A percentile compares a stretch with the other conserved stretches of the same genome.
Evolutionary conservation across 805 yeast genomes (phyloP).

Genomic region (Starmerella tilneyi): DNA sequence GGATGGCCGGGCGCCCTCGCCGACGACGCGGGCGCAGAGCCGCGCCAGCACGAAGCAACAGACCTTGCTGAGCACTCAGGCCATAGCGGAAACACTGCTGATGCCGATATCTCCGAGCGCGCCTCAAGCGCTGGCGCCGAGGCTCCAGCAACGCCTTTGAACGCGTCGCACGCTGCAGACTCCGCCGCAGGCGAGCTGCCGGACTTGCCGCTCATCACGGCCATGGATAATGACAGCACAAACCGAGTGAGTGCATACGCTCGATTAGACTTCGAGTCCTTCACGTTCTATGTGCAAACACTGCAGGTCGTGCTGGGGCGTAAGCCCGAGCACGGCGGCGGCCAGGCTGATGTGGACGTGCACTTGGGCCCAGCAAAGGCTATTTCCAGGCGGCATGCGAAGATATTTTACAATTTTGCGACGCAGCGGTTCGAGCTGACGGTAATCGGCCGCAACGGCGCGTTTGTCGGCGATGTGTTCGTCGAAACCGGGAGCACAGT

Average conservation of each 20-base stretch:
- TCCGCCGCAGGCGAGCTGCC: not conserved
- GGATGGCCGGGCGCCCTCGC: not conserved
- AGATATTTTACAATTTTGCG: slow-evolving; percentile 91
- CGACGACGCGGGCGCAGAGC: not conserved
- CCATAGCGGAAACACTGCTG: not conserved
- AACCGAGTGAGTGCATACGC: slow-evolving; percentile 37
- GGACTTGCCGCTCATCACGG: slow-evolving; percentile 11
- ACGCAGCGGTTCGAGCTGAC: slow-evolving; percentile 88
- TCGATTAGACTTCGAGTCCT: slow-evolving; percentile 74
- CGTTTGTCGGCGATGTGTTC: slow-evolving; percentile 84
- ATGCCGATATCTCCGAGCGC: not conserved
- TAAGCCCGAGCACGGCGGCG: slow-evolving; percentile 55
- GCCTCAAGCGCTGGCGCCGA: not conserved
- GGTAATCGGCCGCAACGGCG: slow-evolving; percentile 90
- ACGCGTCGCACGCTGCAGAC: not conserved
- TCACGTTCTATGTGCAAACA: slow-evolving; percentile 92
- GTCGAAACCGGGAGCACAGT: slow-evolving; percentile 87
- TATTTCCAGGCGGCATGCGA: slow-evolving; percentile 87
- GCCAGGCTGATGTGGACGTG: slow-evolving; percentile 59
- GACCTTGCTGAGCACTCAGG: not conserved
- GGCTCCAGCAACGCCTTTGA: slow-evolving; percentile 1
- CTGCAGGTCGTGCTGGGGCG: slow-evolving; percentile 90
- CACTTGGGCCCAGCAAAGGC: slow-evolving; percentile 89
- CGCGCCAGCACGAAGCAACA: not conserved
- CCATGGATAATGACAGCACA: slow-evolving; percentile 20